Evolutionary conservation across 108 stramenopile genomes (phyloP), one percentile per base, ranked within the genome.

Genomic region (Skeletonema tropicum): DNA sequence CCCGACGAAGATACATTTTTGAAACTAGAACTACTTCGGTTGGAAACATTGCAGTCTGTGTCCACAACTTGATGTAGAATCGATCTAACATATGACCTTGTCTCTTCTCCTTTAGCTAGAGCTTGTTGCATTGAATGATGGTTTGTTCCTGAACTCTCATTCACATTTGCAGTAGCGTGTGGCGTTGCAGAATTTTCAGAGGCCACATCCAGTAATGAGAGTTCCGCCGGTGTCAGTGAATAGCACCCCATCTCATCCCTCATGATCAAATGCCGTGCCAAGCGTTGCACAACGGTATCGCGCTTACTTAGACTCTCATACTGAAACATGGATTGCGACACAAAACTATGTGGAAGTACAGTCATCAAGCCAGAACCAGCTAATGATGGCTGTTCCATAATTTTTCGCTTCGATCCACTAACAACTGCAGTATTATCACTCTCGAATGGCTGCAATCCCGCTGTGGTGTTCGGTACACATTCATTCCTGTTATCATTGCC

Each of bases 181-280:
- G 41, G 55, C 0, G 63, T n/a, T 8, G n/a, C 39, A 14, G 45
- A 25, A 66, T 45, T 67, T 8, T 57, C 26, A 29, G 15, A 12
- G 19, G 14, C 31, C 13, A 49, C 17, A 15, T 49, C 21, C 11
- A 33, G 17, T 55, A 65, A 60, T 59, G 13, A 21, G 13, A 17
- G 25, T 9, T 64, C 64, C 31, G 1, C 39, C 2, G 57, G 63
- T 4, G 23, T 41, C 8, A 55, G 31, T 25, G 66, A 48, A 63
- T 75, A 71, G 19, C 70, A 75, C 32, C 74, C 70, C 70, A 75
- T 75, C 33, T 82, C 81, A 38, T 75, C 70, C 6, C 74, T 42
- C 57, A 60, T 46, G 3, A 75, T 58, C 41, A 82, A 68, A 45
- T 71, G 64, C 23, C 59, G 49, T 17, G 67, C 74, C 17, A 82